Evolutionary conservation across 2,329 filamentous ascomycete genomes (phyloP).

Genomic region (Monascus ruber): DNA sequence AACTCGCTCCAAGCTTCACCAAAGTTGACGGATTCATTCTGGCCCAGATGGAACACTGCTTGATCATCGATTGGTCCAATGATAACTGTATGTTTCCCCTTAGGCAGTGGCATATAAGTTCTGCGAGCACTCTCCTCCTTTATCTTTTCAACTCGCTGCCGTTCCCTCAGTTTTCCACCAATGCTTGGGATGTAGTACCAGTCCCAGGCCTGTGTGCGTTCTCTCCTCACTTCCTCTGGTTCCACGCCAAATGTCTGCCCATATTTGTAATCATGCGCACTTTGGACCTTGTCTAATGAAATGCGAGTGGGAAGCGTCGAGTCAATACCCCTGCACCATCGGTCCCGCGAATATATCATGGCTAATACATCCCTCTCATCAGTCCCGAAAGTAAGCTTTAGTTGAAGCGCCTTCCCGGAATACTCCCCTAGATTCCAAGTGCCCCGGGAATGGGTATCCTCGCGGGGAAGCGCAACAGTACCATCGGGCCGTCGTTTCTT

Average conservation of each 20-base stretch:
- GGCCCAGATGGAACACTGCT: conserved; percentile 29
- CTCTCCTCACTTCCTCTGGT: conserved; percentile 29
- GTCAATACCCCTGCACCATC: conserved; percentile 38
- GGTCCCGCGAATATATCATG: conserved; percentile 37
- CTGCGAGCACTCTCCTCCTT: conserved; percentile 22
- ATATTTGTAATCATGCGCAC: conserved; percentile 25
- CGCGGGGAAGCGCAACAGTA: conserved; percentile 6
- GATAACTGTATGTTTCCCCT: conserved; percentile 33
- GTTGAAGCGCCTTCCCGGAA: conserved; percentile 32
- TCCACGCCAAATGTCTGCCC: conserved; percentile 33
- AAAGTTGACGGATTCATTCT: conserved; percentile 34
- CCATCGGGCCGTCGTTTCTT: conserved; percentile 11
- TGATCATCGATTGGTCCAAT: conserved; percentile 40
- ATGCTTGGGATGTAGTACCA: conserved; percentile 42
- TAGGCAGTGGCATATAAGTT: conserved; percentile 31
- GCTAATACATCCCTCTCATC: conserved; percentile 39
- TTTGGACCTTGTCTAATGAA: conserved; percentile 19
- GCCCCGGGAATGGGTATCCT: conserved; percentile 27
- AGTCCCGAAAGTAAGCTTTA: conserved; percentile 42
- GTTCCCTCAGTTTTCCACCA: conserved; percentile 28
- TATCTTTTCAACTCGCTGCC: conserved; percentile 30
- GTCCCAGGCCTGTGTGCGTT: conserved; percentile 37
- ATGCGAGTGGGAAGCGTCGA: conserved; percentile 40
- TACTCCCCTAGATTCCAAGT: conserved; percentile 24
- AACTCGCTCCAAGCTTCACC: conserved; percentile 31